Percentiles rank a stretch among this genome's conserved stretches.
Evolutionary conservation across 164 flowering plant genomes (phyloP).

Genomic region (Pachysandra terminalis): DNA sequence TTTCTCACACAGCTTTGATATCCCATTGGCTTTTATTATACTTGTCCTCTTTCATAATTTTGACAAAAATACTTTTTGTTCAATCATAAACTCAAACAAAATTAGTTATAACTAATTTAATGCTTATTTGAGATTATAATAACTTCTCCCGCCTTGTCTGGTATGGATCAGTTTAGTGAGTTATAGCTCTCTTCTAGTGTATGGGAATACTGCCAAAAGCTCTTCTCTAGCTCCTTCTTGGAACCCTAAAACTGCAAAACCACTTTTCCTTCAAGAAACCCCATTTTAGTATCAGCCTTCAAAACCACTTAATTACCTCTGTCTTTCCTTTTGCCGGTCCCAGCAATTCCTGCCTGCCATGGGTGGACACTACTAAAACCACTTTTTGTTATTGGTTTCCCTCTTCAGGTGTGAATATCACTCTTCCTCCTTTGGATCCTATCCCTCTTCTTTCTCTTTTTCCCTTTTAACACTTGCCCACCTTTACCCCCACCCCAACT

Average conservation of each 20-base stretch:
- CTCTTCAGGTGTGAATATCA: background rate
- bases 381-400: background rate
- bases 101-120: no score
- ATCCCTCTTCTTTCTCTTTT: background rate
- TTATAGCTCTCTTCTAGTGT: constrained; percentile 7
- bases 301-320: constrained; percentile 3
- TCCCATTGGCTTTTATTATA: constrained; percentile 5
- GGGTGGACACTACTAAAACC: constrained; percentile 14
- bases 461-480: background rate
- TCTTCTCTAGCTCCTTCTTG: background rate
- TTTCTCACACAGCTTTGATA: background rate
- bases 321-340: constrained; percentile 21
- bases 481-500: background rate
- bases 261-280: no score
- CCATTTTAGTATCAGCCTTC: background rate
- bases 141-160: no score
- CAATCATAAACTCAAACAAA: no score
- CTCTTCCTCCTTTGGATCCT: constrained; percentile 18
- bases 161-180: constrained; percentile 19
- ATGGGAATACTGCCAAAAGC: constrained; percentile 16
- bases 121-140: no score
- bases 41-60: constrained; percentile 5
- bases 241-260: no score
- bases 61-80: no score
- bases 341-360: no score